Conservation (phyloP, 768 basidiomycete species). For the Cantharellus cinnabarinus region DNA sequence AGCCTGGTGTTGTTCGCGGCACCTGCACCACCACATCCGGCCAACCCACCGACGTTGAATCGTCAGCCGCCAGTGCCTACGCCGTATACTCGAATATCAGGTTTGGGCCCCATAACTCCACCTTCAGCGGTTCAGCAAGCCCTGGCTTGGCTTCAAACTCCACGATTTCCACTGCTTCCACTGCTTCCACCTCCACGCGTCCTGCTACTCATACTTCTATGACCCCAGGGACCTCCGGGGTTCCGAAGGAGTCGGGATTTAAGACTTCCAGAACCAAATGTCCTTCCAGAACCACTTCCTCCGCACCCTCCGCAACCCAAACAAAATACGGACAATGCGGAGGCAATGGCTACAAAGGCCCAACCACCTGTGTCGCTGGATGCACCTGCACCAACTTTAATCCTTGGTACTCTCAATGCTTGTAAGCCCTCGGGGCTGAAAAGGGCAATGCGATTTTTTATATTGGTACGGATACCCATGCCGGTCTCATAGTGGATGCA, state of each 20-base stretch:
- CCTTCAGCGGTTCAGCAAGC: slow-evolving; percentile 1
- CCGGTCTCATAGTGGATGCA: too few species aligned
- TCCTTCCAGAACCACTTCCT: slow-evolving; percentile 3
- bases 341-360: slow-evolving; percentile 3
- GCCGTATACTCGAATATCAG: slow-evolving; percentile 9
- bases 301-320: not conserved
- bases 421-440: not conserved
- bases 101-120: slow-evolving; percentile 1
- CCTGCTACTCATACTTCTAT: not conserved
- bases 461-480: too few species aligned
- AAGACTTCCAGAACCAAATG: slow-evolving; percentile 2
- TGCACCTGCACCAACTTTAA: slow-evolving; percentile 3
- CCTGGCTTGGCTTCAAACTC: not conserved
- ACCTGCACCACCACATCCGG: slow-evolving; percentile 7
- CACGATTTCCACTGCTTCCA: slow-evolving; percentile 1
- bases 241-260: too few species aligned
- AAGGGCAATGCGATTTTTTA: too few species aligned
- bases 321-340: slow-evolving; percentile 1
- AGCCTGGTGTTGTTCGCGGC: slow-evolving; percentile 6
- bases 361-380: slow-evolving; percentile 2
- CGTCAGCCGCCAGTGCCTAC: not conserved
- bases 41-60: slow-evolving; percentile 5
- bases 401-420: slow-evolving; percentile 4
- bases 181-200: not conserved
- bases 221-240: not conserved